Evolutionary conservation across 345 rosid genomes (phyloP).

Genomic region (Populus simonii): DNA sequence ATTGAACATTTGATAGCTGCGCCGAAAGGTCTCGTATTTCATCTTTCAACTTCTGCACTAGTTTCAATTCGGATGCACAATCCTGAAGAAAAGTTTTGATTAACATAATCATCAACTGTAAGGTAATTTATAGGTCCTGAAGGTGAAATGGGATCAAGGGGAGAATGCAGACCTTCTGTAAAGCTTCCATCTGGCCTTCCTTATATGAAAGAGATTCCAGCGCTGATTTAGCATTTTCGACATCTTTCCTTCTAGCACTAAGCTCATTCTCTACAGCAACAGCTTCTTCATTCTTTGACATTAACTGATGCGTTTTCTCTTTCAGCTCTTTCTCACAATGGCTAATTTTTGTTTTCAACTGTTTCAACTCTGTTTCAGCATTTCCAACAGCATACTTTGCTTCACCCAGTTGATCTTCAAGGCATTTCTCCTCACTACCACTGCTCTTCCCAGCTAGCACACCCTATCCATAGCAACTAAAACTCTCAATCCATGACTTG

Average conservation of each 20-base stretch:
- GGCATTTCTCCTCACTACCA: conserved; percentile 93
- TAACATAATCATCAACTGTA: conserved; percentile 7
- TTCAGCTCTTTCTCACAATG: conserved; percentile 82
- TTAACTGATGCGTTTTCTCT: conserved; percentile 64
- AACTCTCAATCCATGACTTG: conserved; percentile 11
- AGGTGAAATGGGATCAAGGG: background rate
- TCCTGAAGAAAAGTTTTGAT: conserved; percentile 47
- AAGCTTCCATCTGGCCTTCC: conserved; percentile 84
- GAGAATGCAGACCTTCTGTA: conserved; percentile 65
- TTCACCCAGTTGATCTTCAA: conserved; percentile 91
- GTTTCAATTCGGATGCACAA: conserved; percentile 59
- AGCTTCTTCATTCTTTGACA: conserved; percentile 81
- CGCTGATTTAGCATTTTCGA: conserved; percentile 49
- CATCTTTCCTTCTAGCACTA: conserved; percentile 57
- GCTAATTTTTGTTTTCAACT: conserved; percentile 74
- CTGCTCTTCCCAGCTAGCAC: conserved; percentile 92
- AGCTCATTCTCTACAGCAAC: conserved; percentile 71
- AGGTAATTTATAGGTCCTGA: conserved; percentile 16
- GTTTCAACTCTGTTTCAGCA: conserved; percentile 83
- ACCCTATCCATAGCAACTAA: conserved; percentile 48
- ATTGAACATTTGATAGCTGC: conserved; percentile 77
- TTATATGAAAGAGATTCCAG: conserved; percentile 64
- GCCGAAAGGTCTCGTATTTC: conserved; percentile 68
- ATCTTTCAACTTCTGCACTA: conserved; percentile 75
- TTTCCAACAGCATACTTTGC: conserved; percentile 89